Percentiles rank a stretch among this genome's conserved stretches.
These are phyloP conservation scores for Bacterosira constricta DNA, from an alignment of 108 stramenopile genomes.

Conservation along the genomic window DNA sequence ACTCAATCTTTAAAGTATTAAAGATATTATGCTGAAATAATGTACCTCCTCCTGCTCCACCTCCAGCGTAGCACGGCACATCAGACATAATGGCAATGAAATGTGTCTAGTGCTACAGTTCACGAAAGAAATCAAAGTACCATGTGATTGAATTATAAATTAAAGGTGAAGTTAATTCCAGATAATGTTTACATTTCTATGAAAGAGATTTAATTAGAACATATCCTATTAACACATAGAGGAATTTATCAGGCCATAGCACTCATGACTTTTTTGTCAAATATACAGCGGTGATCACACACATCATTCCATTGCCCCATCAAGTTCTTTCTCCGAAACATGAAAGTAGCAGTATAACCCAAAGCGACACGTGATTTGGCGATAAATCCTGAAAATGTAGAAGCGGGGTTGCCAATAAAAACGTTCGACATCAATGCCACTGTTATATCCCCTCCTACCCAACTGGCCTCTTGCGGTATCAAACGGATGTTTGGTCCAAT, in stretches of 20 bases:
- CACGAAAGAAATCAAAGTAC: too few relatives aligned
- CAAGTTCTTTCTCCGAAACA: constrained; percentile 19
- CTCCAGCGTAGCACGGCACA: too few relatives aligned
- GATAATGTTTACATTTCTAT: too few relatives aligned
- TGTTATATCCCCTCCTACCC: constrained; percentile 49
- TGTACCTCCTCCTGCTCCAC: too few relatives aligned
- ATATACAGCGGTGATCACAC: constrained; percentile 36
- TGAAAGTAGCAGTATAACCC: constrained; percentile 28
- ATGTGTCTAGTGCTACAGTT: too few relatives aligned
- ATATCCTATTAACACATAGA: too few relatives aligned
- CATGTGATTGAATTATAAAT: too few relatives aligned
- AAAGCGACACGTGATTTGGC: constrained; percentile 41
- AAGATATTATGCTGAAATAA: too few relatives aligned
- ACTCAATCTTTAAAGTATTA: too few relatives aligned
- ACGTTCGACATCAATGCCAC: constrained; percentile 25
- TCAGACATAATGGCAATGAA: too few relatives aligned
- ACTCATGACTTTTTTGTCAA: constrained; percentile 17
- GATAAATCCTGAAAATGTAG: constrained; percentile 42
- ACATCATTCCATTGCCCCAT: constrained; percentile 21
- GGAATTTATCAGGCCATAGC: constrained; percentile 27
- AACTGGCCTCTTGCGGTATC: constrained; percentile 31
- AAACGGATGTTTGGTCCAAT: constrained; percentile 39
- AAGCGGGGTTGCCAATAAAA: constrained; percentile 44
- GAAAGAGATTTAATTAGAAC: too few relatives aligned
- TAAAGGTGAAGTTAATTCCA: too few relatives aligned